Base-by-base conservation (phyloP, 139 green algal species). In the Haematococcus lacustris region DNA sequence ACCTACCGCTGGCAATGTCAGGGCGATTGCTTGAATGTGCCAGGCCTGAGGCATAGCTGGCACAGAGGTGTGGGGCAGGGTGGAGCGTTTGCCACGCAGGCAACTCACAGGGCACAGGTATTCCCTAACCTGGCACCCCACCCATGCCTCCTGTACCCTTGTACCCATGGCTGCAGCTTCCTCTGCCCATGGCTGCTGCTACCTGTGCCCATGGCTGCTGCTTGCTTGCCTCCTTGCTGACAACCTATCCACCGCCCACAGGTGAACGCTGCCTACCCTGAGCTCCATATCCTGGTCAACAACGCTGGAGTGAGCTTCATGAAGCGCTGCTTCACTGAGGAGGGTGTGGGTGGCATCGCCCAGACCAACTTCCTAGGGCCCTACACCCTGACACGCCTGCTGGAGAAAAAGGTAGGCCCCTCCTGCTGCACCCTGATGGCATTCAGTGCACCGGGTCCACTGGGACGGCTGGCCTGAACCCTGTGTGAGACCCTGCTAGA, bases 321-420 rank as follows among this genome's bases (percentile, higher is more conserved):
- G 77, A 77, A 62, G 38, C 76, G 78, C 17, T 50, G 21, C 30
- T 80, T 81, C 33, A 86, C 81, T 1, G 40, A 59, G 0, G 81
- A 83, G 2, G 70, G 70, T 3, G 81, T 86, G 35, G 81, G 77
- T 3, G 77, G 65, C 53, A 80, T 86, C 40, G 77, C 77, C 1
- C 81, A 90, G 86, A 78, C 86, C 47, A 91, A 91, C 80, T 87
- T 88, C 78, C 76, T 89, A 43, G 88, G 89, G 0, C 84, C 87
- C 40, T 95, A 92, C 71, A 79, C 73, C 0, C 82, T 95, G 3
- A 94, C 88, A 0, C 80, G 88, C 2, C 76, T 91, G 57, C 78
- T 95, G 60, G 80, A 86, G 77, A 66, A 71, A 53, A 86, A 85
- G 80, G 69, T 68, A 63, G 2, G 50, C 61, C n/a, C 33, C 17